A percentile compares a stretch with the other conserved stretches of the same genome.
phyloP scores from a whole-genome alignment of 2,329 filamentous ascomycete species.

The Keithomyces neogunnii region DNA sequence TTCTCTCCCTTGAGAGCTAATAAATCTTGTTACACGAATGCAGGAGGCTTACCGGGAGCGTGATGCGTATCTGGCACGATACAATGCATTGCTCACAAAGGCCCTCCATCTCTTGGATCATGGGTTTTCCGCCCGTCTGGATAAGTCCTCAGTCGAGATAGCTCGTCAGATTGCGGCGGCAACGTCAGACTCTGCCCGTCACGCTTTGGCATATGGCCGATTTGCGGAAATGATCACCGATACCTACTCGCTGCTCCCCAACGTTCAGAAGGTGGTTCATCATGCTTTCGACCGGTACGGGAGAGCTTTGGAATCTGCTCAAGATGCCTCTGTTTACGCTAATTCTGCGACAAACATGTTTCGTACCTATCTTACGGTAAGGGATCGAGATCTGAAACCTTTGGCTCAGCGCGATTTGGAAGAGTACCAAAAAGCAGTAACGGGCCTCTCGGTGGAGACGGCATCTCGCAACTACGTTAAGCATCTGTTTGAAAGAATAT shows the following conservation, averaged over 20 bases:
- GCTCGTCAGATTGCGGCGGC: slow-evolving; percentile 44
- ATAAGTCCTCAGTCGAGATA: slow-evolving; percentile 46
- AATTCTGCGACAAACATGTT: slow-evolving; percentile 48
- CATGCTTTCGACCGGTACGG: slow-evolving; percentile 45
- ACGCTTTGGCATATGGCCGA: slow-evolving; percentile 51
- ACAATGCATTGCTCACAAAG: slow-evolving; percentile 68
- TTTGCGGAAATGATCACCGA: slow-evolving; percentile 51
- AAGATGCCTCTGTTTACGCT: slow-evolving; percentile 43
- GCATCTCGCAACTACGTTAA: slow-evolving; percentile 51
- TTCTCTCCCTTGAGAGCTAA: neutral
- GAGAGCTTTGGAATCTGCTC: slow-evolving; percentile 30
- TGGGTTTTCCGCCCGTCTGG: slow-evolving; percentile 42
- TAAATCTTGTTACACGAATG: neutral
- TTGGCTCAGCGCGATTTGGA: slow-evolving; percentile 46
- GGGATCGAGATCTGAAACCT: slow-evolving; percentile 44
- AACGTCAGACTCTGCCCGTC: slow-evolving; percentile 49
- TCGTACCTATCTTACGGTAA: slow-evolving; percentile 41
- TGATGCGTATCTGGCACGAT: slow-evolving; percentile 78
- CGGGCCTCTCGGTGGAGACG: slow-evolving; percentile 41
- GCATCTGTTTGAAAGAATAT: slow-evolving; percentile 50
- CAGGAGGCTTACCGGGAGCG: slow-evolving; percentile 80
- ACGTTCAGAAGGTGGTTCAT: slow-evolving; percentile 43
- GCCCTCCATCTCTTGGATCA: slow-evolving; percentile 54
- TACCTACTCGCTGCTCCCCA: slow-evolving; percentile 46
- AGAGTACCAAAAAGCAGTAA: slow-evolving; percentile 44